phyloP scores from a whole-genome alignment of 208 protist genomes.

The Naegleria fowleri region DNA sequence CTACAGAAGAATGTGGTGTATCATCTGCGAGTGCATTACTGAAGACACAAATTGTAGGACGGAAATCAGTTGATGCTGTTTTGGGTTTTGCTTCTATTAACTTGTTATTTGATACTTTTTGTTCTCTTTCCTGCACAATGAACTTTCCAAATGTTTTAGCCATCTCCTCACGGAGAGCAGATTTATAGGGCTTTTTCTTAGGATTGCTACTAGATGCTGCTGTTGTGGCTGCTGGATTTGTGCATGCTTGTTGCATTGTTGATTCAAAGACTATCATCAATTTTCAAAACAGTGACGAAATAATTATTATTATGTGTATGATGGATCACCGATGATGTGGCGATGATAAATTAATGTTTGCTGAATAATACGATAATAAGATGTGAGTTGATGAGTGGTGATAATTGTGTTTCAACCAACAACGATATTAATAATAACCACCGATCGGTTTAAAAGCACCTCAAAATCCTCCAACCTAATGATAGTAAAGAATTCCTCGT shows the following conservation, averaged over 20 bases:
- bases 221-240: neutral
- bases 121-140: neutral
- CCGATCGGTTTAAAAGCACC: too few species aligned
- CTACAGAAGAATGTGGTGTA: neutral
- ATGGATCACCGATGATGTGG: too few species aligned
- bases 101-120: neutral
- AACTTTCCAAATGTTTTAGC: conserved; percentile 19
- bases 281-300: too few species aligned
- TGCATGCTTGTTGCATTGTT: neutral
- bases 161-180: neutral
- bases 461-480: too few species aligned
- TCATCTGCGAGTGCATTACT: neutral
- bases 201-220: neutral
- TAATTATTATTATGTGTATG: too few species aligned
- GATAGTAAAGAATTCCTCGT: too few species aligned
- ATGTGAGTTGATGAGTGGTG: too few species aligned
- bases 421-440: too few species aligned
- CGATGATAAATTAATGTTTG: too few species aligned
- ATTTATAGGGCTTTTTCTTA: conserved; percentile 20
- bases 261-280: neutral
- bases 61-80: neutral
- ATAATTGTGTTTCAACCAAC: too few species aligned
- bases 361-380: too few species aligned
- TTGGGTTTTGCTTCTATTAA: neutral
- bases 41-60: neutral